A percentile compares a stretch with the other conserved stretches of the same genome.
Conservation (phyloP, 768 basidiomycete genomes). For the Pleurotus sapidus region DNA sequence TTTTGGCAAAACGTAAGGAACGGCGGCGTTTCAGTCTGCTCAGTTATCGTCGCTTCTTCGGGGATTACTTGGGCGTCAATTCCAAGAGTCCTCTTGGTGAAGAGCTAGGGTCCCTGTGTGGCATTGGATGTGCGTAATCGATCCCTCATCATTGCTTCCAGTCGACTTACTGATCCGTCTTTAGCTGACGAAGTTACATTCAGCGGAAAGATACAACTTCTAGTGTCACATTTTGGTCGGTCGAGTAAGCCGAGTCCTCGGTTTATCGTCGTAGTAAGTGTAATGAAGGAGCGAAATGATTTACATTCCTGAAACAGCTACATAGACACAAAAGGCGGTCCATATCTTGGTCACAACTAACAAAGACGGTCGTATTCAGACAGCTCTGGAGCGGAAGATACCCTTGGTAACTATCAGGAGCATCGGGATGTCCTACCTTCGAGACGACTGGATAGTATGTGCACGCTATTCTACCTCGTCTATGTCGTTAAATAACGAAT, state of each 20-base stretch:
- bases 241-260: slow-evolving; percentile 93
- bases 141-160: neutral
- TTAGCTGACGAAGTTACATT: slow-evolving; percentile 79
- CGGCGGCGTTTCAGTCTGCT: slow-evolving; percentile 89
- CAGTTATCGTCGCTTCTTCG: slow-evolving; percentile 92
- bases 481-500: neutral
- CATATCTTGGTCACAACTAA: slow-evolving; percentile 65
- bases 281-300: neutral
- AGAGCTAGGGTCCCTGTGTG: slow-evolving; percentile 69
- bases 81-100: slow-evolving; percentile 76
- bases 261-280: slow-evolving; percentile 81
- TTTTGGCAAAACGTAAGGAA: slow-evolving; percentile 91
- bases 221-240: slow-evolving; percentile 82
- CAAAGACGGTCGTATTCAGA: slow-evolving; percentile 60
- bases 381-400: slow-evolving; percentile 80
- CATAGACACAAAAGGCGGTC: slow-evolving; percentile 81
- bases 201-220: slow-evolving; percentile 75
- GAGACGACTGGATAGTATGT: slow-evolving; percentile 92
- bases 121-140: slow-evolving; percentile 60
- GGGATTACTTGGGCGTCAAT: slow-evolving; percentile 93
- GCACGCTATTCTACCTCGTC: neutral
- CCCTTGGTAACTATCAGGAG: slow-evolving; percentile 84
- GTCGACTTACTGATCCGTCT: slow-evolving; percentile 3
- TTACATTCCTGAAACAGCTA: slow-evolving; percentile 1
- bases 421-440: slow-evolving; percentile 82